Conservation (phyloP, 495 filamentous ascomycete genomes). For the Cudoniella acicularis region DNA sequence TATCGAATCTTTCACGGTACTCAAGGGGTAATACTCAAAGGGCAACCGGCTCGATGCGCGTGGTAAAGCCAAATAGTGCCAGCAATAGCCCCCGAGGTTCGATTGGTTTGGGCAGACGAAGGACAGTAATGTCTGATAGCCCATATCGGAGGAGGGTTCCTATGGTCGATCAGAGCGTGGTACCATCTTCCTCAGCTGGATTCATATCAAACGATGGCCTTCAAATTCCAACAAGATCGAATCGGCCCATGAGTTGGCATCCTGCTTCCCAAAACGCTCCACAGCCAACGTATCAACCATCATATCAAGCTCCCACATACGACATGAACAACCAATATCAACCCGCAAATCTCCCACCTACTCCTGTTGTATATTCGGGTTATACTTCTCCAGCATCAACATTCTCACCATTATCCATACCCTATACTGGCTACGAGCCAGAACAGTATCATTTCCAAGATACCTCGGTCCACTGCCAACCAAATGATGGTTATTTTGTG, state of each 20-base stretch:
- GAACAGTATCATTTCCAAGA: conserved; percentile 6
- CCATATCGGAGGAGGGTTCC: conserved; percentile 23
- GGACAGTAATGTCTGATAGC: conserved; percentile 38
- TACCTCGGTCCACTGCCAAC: neutral
- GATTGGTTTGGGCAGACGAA: conserved; percentile 35
- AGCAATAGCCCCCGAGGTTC: conserved; percentile 62
- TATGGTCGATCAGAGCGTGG: conserved; percentile 31
- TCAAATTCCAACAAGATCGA: conserved; percentile 28
- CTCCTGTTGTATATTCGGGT: conserved; percentile 21
- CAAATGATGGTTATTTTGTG: neutral
- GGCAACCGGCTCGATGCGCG: conserved; percentile 42
- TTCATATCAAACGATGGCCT: conserved; percentile 28
- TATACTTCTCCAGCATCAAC: conserved; percentile 22
- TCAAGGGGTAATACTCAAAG: conserved; percentile 39
- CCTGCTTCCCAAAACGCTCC: conserved; percentile 42
- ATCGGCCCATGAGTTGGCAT: conserved; percentile 69
- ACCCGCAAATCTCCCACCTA: conserved; percentile 13
- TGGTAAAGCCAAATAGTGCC: conserved; percentile 65
- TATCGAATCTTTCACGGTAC: conserved; percentile 30
- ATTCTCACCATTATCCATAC: conserved; percentile 21
- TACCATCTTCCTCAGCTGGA: conserved; percentile 25
- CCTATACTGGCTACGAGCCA: conserved; percentile 19
- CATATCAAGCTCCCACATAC: conserved; percentile 4
- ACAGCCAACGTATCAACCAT: conserved; percentile 11
- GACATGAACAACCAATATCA: conserved; percentile 13